Conservation (phyloP, 2,329 filamentous ascomycete species). For the Fusarium lyarnte region DNA sequence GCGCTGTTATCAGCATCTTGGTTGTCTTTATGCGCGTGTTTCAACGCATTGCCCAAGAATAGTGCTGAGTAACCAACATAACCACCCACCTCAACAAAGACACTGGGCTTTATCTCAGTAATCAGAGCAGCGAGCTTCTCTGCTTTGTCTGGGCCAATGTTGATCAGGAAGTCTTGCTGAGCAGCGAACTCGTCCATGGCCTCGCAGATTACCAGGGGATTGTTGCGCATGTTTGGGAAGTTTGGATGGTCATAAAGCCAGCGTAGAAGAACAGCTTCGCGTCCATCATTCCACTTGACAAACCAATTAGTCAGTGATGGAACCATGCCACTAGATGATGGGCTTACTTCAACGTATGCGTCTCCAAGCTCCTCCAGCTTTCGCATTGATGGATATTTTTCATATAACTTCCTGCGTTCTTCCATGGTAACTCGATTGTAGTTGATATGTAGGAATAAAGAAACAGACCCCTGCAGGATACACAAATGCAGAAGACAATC, state of each 20-base stretch:
- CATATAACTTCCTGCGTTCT: neutral
- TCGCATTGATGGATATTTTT: neutral
- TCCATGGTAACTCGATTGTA: neutral
- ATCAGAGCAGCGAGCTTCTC: neutral
- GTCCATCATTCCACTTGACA: neutral
- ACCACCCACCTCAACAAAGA: neutral
- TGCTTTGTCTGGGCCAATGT: neutral
- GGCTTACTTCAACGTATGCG: neutral
- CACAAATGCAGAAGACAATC: neutral
- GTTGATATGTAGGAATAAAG: neutral
- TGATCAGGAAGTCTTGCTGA: neutral
- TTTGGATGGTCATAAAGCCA: neutral
- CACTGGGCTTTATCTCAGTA: neutral
- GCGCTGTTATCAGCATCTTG: neutral
- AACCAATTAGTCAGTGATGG: too few species aligned
- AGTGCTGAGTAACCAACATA: neutral
- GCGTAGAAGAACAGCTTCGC: neutral
- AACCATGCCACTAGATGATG: neutral
- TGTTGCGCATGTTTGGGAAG: neutral
- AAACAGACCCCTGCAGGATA: rapidly evolving
- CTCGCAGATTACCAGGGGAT: neutral
- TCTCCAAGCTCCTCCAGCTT: neutral
- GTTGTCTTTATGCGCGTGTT: neutral
- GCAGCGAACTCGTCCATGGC: neutral
- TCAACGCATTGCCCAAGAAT: neutral